These are phyloP conservation scores for Chalciporus pseudorubinellus DNA, from an alignment of 768 basidiomycete species.

Conservation along the genomic window DNA sequence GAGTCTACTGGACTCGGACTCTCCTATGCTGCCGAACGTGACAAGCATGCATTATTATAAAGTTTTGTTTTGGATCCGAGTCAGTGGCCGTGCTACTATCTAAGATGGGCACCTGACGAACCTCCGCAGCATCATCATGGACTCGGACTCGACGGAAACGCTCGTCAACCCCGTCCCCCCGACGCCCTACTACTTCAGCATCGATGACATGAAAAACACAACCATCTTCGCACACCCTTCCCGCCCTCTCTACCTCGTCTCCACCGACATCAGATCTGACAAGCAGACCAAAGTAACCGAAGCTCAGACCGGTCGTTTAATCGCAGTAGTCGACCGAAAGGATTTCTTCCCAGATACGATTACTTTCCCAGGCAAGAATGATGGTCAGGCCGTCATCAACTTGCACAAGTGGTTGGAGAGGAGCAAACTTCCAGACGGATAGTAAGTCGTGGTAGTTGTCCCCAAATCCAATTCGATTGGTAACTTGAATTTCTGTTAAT, in stretches of 20 bases:
- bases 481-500: background rate
- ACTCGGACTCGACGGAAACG: slow-evolving; percentile 3
- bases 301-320: background rate
- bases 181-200: slow-evolving; percentile 10
- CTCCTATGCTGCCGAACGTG: no score
- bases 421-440: slow-evolving; percentile 8
- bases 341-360: slow-evolving; percentile 15
- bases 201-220: slow-evolving; percentile 11
- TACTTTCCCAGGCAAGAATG: slow-evolving; percentile 5
- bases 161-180: background rate
- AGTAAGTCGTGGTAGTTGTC: slow-evolving; percentile 5
- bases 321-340: slow-evolving; percentile 6
- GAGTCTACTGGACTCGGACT: no score
- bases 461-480: background rate
- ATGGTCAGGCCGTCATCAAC: slow-evolving; percentile 4
- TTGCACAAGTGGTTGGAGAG: slow-evolving; percentile 15
- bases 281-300: slow-evolving; percentile 9
- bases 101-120: no score
- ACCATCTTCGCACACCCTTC: slow-evolving; percentile 5
- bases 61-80: no score
- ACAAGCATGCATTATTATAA: no score
- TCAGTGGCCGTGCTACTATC: no score
- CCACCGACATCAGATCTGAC: slow-evolving; percentile 7
- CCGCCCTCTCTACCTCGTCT: slow-evolving; percentile 10
- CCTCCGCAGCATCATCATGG: background rate